Percentiles rank a stretch among this genome's conserved stretches.
Evolutionary conservation across 1,284 basidiomycete genomes (phyloP).

Genomic region (Gomphus sp.): DNA sequence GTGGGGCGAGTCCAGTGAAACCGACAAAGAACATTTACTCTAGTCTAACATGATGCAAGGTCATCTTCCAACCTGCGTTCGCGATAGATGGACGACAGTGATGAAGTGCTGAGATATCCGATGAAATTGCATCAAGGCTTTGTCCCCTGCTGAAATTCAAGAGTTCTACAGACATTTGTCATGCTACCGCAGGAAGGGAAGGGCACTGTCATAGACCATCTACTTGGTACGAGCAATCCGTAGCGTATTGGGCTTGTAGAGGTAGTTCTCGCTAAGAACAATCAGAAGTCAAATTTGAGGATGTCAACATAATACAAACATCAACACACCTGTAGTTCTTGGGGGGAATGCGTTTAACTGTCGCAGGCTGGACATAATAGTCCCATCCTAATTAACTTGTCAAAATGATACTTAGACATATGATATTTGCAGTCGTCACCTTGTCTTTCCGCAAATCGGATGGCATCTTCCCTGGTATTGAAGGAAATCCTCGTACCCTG

Average conservation of each 20-base stretch:
- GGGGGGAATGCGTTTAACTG: conserved; percentile 69
- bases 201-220: conserved; percentile 17
- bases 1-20: too few relatives aligned
- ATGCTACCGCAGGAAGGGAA: background rate
- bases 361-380: conserved; percentile 53
- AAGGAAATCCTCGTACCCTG: conserved; percentile 88
- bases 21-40: too few relatives aligned
- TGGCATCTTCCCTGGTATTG: conserved; percentile 84
- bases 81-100: too few relatives aligned
- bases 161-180: background rate
- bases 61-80: too few relatives aligned
- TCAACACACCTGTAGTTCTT: conserved; percentile 68
- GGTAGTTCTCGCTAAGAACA: conserved; percentile 61
- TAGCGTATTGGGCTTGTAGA: conserved; percentile 75
- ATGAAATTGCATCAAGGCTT: background rate
- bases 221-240: conserved; percentile 93
- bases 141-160: background rate
- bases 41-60: too few relatives aligned
- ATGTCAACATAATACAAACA: background rate
- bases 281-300: conserved; percentile 15
- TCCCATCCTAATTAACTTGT: conserved; percentile 25
- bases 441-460: conserved; percentile 92
- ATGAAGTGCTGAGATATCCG: background rate
- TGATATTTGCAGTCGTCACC: conserved; percentile 33
- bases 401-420: conserved; percentile 3